Evolutionary conservation across 148 eudicot genomes (phyloP).

Genomic region (Chenopodium quinoa): DNA sequence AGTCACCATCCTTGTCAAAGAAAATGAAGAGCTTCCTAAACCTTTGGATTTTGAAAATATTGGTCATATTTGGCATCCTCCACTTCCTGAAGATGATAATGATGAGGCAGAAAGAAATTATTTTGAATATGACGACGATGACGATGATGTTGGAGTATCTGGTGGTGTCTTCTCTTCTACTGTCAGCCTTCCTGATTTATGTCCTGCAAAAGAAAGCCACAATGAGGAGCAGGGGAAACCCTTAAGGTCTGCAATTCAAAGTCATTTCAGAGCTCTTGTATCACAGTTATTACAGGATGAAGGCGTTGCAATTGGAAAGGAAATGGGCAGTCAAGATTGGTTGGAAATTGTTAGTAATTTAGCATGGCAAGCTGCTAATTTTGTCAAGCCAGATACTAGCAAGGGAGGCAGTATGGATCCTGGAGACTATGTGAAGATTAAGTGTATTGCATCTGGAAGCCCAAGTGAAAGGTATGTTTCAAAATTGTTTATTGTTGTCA

Average conservation of each 20-base stretch:
- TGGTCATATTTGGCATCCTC: conserved; percentile 81
- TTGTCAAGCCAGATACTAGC: conserved; percentile 86
- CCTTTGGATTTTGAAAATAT: conserved; percentile 77
- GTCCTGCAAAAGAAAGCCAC: conserved; percentile 47
- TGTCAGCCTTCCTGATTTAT: conserved; percentile 36
- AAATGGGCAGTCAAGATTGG: conserved; percentile 56
- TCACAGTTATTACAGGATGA: conserved; percentile 82
- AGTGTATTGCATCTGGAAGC: conserved; percentile 87
- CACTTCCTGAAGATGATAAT: conserved; percentile 72
- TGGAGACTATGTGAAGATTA: conserved; percentile 78
- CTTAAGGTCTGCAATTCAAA: conserved; percentile 54
- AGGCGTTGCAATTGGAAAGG: conserved; percentile 50
- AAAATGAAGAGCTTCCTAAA: conserved; percentile 37
- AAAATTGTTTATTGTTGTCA: not conserved
- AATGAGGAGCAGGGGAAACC: conserved; percentile 49
- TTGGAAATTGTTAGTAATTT: conserved; percentile 65
- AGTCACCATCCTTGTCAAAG: conserved; percentile 29
- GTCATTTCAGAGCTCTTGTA: conserved; percentile 96
- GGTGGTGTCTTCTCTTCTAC: conserved; percentile 46
- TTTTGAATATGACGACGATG: conserved; percentile 78
- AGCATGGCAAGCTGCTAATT: conserved; percentile 98
- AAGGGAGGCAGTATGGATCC: conserved; percentile 99
- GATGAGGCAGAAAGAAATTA: conserved; percentile 58
- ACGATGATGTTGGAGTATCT: conserved; percentile 54
- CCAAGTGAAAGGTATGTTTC: conserved; percentile 67